Conservation (phyloP, 2,329 filamentous ascomycete genomes). For the Trichophaea hybrida region DNA sequence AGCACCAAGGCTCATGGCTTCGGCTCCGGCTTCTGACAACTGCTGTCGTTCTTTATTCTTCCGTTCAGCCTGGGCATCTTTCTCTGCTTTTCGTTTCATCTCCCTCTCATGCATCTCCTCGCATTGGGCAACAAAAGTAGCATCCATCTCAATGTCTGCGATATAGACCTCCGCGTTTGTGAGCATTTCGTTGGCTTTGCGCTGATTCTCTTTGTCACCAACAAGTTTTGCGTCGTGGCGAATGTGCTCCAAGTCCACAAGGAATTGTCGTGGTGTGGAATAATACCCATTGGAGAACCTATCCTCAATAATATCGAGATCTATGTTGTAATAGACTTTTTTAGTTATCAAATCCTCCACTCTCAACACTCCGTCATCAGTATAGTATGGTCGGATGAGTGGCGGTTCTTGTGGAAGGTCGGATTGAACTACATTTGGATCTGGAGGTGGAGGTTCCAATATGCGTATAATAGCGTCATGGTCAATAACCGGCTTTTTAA, state of each 20-base stretch:
- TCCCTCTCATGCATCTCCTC: conserved; percentile 67
- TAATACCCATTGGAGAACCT: conserved; percentile 96
- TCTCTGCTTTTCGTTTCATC: conserved; percentile 38
- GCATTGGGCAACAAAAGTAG: conserved; percentile 54
- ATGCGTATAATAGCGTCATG: conserved; percentile 23
- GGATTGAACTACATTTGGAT: conserved; percentile 39
- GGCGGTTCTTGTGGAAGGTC: conserved; percentile 43
- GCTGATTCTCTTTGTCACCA: conserved; percentile 65
- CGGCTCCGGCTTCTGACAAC: not conserved
- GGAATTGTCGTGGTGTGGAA: conserved; percentile 74
- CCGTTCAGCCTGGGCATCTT: conserved; percentile 13
- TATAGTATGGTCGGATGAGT: conserved; percentile 58
- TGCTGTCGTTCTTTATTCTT: conserved; percentile 10
- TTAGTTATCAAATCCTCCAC: conserved; percentile 59
- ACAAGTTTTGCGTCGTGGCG: conserved; percentile 70
- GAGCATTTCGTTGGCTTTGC: conserved; percentile 82
- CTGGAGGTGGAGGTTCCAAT: conserved; percentile 12
- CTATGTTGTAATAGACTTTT: conserved; percentile 90
- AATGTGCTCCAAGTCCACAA: conserved; percentile 71
- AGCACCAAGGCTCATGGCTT: not conserved
- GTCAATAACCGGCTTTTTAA: conserved; percentile 61
- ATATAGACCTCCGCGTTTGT: conserved; percentile 93
- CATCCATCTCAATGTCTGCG: conserved; percentile 54
- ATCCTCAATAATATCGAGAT: conserved; percentile 85
- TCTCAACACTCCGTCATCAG: conserved; percentile 65